phyloP scores from a whole-genome alignment of 305 asterid genomes.

The Andrographis paniculata region DNA sequence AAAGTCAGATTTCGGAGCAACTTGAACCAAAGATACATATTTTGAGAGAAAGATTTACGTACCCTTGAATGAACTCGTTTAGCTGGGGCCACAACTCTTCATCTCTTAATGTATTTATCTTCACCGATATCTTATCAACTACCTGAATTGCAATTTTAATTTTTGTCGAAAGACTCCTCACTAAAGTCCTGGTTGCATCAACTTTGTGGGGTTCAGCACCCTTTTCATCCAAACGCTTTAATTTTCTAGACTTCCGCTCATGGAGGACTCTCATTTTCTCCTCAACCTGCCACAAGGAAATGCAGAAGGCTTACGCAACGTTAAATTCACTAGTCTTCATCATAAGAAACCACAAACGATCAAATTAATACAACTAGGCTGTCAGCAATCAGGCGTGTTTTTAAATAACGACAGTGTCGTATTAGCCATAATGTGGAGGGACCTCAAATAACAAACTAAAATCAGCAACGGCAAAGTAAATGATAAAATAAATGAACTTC shows the following conservation, averaged over 20 bases:
- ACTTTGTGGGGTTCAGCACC: slow-evolving; percentile 82
- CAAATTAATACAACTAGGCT: neutral
- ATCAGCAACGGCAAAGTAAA: too few species aligned
- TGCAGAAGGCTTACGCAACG: slow-evolving; percentile 9
- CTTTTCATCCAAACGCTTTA: slow-evolving; percentile 62
- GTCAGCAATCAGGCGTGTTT: too few species aligned
- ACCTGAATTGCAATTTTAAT: slow-evolving; percentile 85
- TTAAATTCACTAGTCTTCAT: slow-evolving; percentile 3
- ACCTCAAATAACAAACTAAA: too few species aligned
- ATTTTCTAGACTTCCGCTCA: slow-evolving; percentile 53
- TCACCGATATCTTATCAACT: slow-evolving; percentile 86
- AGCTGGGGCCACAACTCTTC: slow-evolving; percentile 93
- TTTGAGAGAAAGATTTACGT: slow-evolving; percentile 15
- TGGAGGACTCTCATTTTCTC: slow-evolving; percentile 86
- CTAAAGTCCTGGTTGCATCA: slow-evolving; percentile 60
- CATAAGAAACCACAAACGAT: slow-evolving; percentile 3
- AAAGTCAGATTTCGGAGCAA: slow-evolving; percentile 6
- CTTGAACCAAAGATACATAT: slow-evolving; percentile 8
- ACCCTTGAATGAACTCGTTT: slow-evolving; percentile 78
- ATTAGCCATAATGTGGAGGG: too few species aligned
- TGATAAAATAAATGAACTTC: too few species aligned
- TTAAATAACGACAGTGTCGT: too few species aligned
- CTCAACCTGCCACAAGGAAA: slow-evolving; percentile 55
- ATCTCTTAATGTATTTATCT: slow-evolving; percentile 75
- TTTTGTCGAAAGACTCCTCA: slow-evolving; percentile 74